phyloP scores from a whole-genome alignment of 805 yeast genomes.

The Sugiyamaella chiloensis region DNA sequence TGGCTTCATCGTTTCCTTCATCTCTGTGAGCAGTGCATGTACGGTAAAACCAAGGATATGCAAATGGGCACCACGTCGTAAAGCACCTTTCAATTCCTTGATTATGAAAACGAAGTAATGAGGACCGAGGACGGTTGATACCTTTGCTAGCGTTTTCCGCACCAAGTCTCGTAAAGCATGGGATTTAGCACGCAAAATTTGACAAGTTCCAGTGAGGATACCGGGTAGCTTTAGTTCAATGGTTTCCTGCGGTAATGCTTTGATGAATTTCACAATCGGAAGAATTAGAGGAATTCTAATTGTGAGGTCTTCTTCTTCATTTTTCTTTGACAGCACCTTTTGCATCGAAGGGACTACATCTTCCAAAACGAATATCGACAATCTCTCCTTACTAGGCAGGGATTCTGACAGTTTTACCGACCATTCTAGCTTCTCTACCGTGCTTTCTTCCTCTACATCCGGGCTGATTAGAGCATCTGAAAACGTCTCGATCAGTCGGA shows the following conservation, averaged over 20 bases:
- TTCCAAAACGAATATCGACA: conserved; percentile 48
- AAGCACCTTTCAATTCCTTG: conserved; percentile 71
- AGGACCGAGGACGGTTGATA: conserved; percentile 66
- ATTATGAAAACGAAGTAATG: conserved; percentile 69
- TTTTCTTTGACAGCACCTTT: conserved; percentile 44
- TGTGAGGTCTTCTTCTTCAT: conserved; percentile 71
- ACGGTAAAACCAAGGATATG: conserved; percentile 89
- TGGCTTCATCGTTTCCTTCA: conserved; percentile 45
- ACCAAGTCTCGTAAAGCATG: conserved; percentile 87
- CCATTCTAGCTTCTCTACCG: conserved; percentile 4
- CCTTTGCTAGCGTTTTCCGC: conserved; percentile 67
- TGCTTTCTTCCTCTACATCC: conserved; percentile 7
- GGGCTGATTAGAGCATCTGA: conserved; percentile 21
- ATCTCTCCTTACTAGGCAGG: conserved; percentile 39
- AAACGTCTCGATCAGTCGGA: conserved; percentile 41
- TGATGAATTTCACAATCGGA: conserved; percentile 65
- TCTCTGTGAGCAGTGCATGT: conserved; percentile 62
- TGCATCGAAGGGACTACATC: conserved; percentile 63
- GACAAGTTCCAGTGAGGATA: conserved; percentile 80
- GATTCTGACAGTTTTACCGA: conserved; percentile 23
- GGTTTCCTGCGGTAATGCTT: conserved; percentile 56
- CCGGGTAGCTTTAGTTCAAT: conserved; percentile 70
- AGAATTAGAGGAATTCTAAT: conserved; percentile 77
- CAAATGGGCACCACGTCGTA: conserved; percentile 85
- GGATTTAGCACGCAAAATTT: conserved; percentile 76